Evolutionary conservation across 495 filamentous ascomycete species (phyloP).

Genomic region (Cladorrhinum samala): DNA sequence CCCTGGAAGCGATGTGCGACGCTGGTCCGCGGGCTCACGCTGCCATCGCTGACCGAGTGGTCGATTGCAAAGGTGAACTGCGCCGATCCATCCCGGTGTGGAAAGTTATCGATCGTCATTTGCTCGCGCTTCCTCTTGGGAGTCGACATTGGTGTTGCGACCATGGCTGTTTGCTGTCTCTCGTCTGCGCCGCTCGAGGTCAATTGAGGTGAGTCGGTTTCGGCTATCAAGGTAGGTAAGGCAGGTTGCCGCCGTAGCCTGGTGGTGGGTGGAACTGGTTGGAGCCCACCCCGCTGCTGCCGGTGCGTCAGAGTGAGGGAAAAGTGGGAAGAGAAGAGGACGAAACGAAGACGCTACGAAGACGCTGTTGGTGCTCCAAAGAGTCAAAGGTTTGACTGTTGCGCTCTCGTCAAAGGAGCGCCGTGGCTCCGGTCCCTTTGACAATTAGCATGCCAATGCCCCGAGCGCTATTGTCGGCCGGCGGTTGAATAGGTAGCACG

Average conservation of each 20-base stretch:
- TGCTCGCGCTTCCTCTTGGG: conserved; percentile 45
- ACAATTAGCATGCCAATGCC: background rate
- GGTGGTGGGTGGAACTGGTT: too few relatives aligned
- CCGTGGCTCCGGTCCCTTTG: background rate
- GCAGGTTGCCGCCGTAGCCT: too few relatives aligned
- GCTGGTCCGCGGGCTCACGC: conserved; percentile 54
- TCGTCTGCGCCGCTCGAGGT: conserved; percentile 14
- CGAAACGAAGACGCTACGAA: background rate
- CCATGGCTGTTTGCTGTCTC: conserved; percentile 13
- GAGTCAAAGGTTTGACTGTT: background rate
- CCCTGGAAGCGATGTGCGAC: conserved; percentile 61
- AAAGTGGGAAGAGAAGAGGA: background rate
- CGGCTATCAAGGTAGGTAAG: too few relatives aligned
- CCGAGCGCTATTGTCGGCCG: too few relatives aligned
- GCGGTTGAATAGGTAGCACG: background rate
- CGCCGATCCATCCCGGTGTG: conserved; percentile 12
- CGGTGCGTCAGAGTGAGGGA: too few relatives aligned
- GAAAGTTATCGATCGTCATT: conserved; percentile 19
- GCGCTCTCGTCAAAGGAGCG: background rate
- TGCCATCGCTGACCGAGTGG: conserved; percentile 30
- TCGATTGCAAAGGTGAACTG: conserved; percentile 35
- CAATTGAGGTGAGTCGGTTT: background rate
- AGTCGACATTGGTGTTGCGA: conserved; percentile 25
- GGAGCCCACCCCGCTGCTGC: too few relatives aligned
- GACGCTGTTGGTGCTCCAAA: background rate